Conservation (phyloP, 192 early-diverging fungal genomes). For the Lunasporangiospora selenospora region DNA sequence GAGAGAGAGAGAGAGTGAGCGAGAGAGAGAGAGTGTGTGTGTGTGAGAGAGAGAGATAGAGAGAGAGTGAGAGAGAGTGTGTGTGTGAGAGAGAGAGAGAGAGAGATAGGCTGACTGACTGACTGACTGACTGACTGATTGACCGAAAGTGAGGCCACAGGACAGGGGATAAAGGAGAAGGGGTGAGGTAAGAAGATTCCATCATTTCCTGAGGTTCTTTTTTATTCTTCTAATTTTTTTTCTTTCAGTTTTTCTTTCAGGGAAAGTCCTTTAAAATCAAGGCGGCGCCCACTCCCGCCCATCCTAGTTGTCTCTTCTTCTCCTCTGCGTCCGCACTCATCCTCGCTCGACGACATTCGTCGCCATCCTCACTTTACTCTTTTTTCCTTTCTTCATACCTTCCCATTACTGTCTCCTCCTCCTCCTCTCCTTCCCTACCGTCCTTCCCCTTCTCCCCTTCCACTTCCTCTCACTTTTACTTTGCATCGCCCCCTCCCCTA, state of each 20-base stretch:
- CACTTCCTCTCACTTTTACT: neutral
- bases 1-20: too few species aligned
- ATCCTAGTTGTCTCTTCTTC: neutral
- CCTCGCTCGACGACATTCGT: neutral
- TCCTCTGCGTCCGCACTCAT: neutral
- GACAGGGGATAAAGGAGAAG: too few species aligned
- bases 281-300: neutral
- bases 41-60: neutral
- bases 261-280: too few species aligned
- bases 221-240: neutral
- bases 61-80: too few species aligned
- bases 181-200: too few species aligned
- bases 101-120: too few species aligned
- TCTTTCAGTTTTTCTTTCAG: neutral
- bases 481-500: neutral
- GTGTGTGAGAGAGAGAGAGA: too few species aligned
- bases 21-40: neutral
- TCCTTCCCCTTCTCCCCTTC: neutral
- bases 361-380: too few species aligned
- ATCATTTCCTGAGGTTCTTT: neutral
- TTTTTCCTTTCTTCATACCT: constrained; percentile 4
- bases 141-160: too few species aligned
- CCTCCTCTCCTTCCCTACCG: neutral
- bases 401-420: neutral
- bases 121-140: too few species aligned